Percentiles rank a stretch among this genome's conserved stretches.
Conservation (phyloP, 306 rosid genomes). For the Castanea crenata region DNA sequence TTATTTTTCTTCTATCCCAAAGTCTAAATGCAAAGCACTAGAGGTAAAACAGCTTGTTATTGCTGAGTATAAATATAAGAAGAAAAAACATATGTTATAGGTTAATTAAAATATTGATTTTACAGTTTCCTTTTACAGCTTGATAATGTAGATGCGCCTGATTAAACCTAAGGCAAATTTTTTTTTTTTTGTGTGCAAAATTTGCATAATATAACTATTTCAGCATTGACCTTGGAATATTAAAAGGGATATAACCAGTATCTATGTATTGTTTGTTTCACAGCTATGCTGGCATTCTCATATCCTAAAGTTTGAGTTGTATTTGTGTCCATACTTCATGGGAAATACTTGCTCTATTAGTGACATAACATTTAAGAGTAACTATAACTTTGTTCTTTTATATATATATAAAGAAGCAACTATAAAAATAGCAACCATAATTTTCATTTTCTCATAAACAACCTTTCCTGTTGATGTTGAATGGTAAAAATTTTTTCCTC, state of each 20-base stretch:
- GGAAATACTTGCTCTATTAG: background rate
- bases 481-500: background rate
- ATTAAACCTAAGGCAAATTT: background rate
- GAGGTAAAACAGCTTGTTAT: background rate
- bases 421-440: background rate
- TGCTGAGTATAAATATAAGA: background rate
- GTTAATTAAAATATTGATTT: background rate
- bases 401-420: background rate
- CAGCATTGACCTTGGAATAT: background rate
- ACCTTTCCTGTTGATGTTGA: background rate
- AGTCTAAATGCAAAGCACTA: background rate
- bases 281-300: background rate
- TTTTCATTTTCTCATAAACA: background rate
- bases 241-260: background rate
- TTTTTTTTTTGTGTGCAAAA: too few species aligned
- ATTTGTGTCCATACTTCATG: background rate
- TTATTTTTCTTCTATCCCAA: slow-evolving; percentile 7
- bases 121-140: background rate
- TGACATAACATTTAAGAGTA: background rate
- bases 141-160: background rate
- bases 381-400: too few species aligned
- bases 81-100: background rate
- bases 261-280: background rate
- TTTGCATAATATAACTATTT: background rate
- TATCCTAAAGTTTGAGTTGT: background rate